These are phyloP conservation scores for Acacia acuminata DNA, from an alignment of 306 rosid species.

Conservation along the genomic window DNA sequence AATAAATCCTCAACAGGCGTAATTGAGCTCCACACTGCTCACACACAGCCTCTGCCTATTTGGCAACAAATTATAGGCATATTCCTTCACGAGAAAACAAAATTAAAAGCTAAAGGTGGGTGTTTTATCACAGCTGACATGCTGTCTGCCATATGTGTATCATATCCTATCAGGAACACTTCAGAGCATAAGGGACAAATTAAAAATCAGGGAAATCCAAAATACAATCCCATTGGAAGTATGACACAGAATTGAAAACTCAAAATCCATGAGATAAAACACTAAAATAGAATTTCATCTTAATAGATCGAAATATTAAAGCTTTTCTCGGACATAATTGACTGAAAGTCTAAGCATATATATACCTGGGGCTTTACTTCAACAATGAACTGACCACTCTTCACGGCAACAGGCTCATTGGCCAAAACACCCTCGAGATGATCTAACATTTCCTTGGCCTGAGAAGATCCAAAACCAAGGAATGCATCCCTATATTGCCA, in stretches of 20 bases:
- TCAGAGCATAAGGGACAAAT: slow-evolving; percentile 14
- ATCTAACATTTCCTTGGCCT: slow-evolving; percentile 85
- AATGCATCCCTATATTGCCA: slow-evolving; percentile 86
- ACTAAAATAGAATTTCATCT: neutral
- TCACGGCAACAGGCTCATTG: slow-evolving; percentile 85
- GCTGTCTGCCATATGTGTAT: no score
- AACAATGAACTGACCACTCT: slow-evolving; percentile 76
- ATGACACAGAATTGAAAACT: neutral
- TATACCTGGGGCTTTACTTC: slow-evolving; percentile 86
- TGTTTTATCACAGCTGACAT: no score
- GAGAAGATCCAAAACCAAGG: slow-evolving; percentile 75
- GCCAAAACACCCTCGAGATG: slow-evolving; percentile 87
- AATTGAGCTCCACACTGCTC: no score
- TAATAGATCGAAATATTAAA: slow-evolving; percentile 16
- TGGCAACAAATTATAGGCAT: no score
- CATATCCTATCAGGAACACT: neutral
- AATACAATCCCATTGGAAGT: slow-evolving; percentile 1
- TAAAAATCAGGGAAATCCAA: neutral
- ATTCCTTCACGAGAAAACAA: no score
- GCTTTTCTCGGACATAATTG: neutral
- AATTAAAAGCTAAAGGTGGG: no score
- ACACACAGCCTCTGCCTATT: no score
- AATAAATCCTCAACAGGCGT: no score
- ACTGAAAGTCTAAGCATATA: neutral
- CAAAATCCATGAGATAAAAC: neutral